A percentile compares a stretch with the other conserved stretches of the same genome.
Conservation (phyloP, 805 yeast species). For the Maudiozyma pseudohumilis region DNA sequence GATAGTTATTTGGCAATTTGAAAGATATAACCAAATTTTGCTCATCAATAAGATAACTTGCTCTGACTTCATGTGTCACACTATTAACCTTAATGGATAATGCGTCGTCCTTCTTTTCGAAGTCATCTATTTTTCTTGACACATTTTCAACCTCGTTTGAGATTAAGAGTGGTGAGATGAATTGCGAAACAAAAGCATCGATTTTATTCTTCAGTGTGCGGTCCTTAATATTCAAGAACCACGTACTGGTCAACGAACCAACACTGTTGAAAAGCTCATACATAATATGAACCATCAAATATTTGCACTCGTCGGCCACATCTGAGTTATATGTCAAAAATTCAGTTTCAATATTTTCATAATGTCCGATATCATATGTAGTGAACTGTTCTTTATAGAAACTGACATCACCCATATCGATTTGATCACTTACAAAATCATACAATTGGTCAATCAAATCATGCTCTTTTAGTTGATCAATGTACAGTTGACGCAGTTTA, state of each 20-base stretch:
- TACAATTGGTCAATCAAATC: conserved; percentile 42
- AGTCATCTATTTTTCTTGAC: conserved; percentile 30
- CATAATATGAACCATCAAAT: conserved; percentile 19
- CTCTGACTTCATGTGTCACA: conserved; percentile 56
- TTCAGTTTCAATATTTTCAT: conserved; percentile 1
- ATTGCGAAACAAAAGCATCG: conserved; percentile 51
- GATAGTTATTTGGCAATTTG: conserved; percentile 64
- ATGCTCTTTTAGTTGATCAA: conserved; percentile 43
- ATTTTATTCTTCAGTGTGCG: conserved; percentile 49
- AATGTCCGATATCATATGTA: neutral
- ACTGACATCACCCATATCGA: conserved; percentile 31
- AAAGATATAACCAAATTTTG: conserved; percentile 75
- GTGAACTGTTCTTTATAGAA: conserved; percentile 20
- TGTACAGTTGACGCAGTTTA: conserved; percentile 50
- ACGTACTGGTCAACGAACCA: conserved; percentile 31
- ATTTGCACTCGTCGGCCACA: conserved; percentile 22
- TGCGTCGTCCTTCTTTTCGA: conserved; percentile 31
- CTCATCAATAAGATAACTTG: conserved; percentile 73
- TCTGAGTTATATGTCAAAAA: conserved; percentile 21
- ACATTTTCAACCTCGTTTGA: conserved; percentile 46
- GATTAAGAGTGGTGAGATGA: conserved; percentile 57
- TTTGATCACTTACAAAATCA: conserved; percentile 43
- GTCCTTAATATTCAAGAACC: conserved; percentile 67
- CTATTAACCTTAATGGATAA: conserved; percentile 51
- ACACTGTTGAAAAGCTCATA: conserved; percentile 23